These are phyloP conservation scores for Plasmopara muralis DNA, from an alignment of 352 stramenopile species.

Conservation along the genomic window DNA sequence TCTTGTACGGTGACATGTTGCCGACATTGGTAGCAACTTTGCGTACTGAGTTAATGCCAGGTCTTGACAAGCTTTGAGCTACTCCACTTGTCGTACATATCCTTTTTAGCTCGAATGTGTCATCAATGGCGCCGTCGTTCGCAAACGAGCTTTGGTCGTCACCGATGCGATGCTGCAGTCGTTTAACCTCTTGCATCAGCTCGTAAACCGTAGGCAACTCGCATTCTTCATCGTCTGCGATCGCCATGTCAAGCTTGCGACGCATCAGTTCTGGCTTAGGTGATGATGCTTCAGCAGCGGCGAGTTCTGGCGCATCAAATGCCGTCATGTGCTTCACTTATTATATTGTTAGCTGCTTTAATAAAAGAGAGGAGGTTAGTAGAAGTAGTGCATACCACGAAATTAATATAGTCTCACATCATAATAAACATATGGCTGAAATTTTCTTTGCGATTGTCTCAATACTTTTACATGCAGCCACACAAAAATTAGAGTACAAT, in stretches of 20 bases:
- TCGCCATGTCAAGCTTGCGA: constrained; percentile 23
- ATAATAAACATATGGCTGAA: too few relatives aligned
- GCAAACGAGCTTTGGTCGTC: constrained; percentile 27
- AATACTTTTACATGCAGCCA: too few relatives aligned
- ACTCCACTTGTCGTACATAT: constrained; percentile 10
- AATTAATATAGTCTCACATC: too few relatives aligned
- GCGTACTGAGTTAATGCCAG: constrained; percentile 22
- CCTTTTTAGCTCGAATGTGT: constrained; percentile 21
- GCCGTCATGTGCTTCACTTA: constrained; percentile 2
- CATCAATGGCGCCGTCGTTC: constrained; percentile 12
- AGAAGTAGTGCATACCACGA: too few relatives aligned
- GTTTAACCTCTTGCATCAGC: constrained; percentile 43
- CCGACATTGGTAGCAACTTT: constrained; percentile 21
- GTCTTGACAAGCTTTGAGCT: constrained; percentile 22
- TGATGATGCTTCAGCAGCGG: too few relatives aligned
- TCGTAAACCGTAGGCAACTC: constrained; percentile 46
- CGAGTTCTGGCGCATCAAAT: background rate
- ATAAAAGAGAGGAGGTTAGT: too few relatives aligned
- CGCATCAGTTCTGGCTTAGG: constrained; percentile 1
- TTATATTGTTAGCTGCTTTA: too few relatives aligned
- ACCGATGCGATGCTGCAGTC: constrained; percentile 39
- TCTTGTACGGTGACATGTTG: constrained; percentile 29
- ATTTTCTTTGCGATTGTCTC: too few relatives aligned
- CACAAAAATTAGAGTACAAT: too few relatives aligned
- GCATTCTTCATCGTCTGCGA: constrained; percentile 18